These are phyloP conservation scores for Posidonia australis DNA, from an alignment of 106 monocot species.

Conservation along the genomic window DNA sequence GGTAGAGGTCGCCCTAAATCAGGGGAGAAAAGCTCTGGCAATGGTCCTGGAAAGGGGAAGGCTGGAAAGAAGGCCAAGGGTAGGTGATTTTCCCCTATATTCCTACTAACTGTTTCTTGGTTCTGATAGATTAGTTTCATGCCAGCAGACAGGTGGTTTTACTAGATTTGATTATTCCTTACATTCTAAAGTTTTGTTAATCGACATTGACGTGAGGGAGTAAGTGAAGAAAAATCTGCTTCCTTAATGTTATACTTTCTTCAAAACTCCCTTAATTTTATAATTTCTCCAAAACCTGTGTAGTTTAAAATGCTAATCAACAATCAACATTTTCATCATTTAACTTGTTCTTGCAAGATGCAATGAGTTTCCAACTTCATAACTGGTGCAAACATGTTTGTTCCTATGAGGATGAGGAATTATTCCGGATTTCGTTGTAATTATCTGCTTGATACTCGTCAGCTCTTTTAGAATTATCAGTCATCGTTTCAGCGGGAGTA, in stretches of 20 bases:
- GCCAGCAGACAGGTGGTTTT: not conserved
- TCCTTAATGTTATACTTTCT: not conserved
- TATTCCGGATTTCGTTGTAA: too few species aligned
- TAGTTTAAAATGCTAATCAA: too few species aligned
- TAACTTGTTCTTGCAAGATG: too few species aligned
- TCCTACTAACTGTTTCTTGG: not conserved
- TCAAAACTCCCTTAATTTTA: not conserved
- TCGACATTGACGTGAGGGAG: not conserved
- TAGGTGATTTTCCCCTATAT: not conserved
- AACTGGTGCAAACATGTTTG: too few species aligned
- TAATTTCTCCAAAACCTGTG: too few species aligned
- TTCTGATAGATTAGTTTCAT: not conserved
- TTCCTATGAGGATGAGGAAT: too few species aligned
- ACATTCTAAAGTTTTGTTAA: not conserved
- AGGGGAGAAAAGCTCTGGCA: constrained; percentile 19
- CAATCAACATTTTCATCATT: too few species aligned
- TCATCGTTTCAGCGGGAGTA: too few species aligned
- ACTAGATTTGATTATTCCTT: not conserved
- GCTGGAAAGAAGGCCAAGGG: constrained; percentile 7
- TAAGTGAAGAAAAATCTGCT: not conserved
- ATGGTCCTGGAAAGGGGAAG: constrained; percentile 1
- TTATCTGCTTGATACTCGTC: too few species aligned
- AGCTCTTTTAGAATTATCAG: too few species aligned
- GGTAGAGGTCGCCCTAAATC: constrained; percentile 10
- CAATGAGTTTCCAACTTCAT: too few species aligned